Evolutionary conservation across 1,284 basidiomycete species (phyloP), one percentile per base, ranked within the genome.

Genomic region (Sporisorium reilianum): DNA sequence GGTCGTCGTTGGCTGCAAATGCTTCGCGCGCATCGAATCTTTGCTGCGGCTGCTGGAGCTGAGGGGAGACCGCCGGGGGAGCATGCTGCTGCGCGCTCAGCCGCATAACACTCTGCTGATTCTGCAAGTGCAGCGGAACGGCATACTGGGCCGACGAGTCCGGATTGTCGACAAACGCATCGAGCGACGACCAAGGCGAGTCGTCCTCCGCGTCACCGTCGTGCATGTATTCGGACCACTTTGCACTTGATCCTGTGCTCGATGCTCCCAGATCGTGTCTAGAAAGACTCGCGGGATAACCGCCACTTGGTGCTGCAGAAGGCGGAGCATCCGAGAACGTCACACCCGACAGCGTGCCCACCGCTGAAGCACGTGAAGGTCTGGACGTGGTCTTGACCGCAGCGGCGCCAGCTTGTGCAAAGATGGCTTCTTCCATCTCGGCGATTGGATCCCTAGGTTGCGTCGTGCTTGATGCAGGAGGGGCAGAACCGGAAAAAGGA

Each of bases 221-320:
- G 12, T 71, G 65, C 79, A 80, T 79, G 61, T 79, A 78, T 20
- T 69, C 62, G 0, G 72, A 75, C 79, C 79, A 80, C 22, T 59
- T 62, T 14, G 49, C 58, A 9, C 55, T 45, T 25, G 54, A 42
- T 45, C 59, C 54, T 20, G 48, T 25, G 12, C 26, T 42, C 14
- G 28, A 25, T 20, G 20, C 42, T 9, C 10, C 36, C 32, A 12
- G 32, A 23, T 41, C 38, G 46, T 25, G 5, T 25, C 30, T 23
- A 8, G n/a, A 6, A 23, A 34, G 18, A 20, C 3, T 20, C 8
- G 30, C 30, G 8, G 38, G 12, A 14, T 6, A 10, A 18, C 38
- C 26, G 28, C 12, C n/a, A 18, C 14, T 22, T 3, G 34, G 16
- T 5, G 55, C 26, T 11, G 46, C 50, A 10, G 61, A 60, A n/a